phyloP scores from a whole-genome alignment of 345 rosid genomes.

The Excoecaria cochinchinensis region DNA sequence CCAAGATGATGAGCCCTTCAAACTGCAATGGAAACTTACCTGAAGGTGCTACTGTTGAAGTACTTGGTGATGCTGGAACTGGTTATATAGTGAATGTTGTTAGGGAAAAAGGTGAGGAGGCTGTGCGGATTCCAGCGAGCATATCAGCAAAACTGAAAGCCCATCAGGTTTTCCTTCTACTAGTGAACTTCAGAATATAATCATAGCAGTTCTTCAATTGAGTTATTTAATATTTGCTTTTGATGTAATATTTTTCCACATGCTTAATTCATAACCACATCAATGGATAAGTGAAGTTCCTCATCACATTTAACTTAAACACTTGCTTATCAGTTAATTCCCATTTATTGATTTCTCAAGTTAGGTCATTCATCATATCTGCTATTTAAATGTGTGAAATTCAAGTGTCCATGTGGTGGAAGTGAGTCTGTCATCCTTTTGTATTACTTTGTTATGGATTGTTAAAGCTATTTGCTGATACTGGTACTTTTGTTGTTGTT shows the following conservation, averaged over 20 bases:
- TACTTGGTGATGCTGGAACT: constrained; percentile 74
- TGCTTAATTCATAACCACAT: background rate
- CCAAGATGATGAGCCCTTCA: constrained; percentile 44
- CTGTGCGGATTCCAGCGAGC: constrained; percentile 85
- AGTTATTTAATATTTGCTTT: background rate
- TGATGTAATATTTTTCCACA: background rate
- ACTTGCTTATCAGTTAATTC: background rate
- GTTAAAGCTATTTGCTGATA: constrained; percentile 2
- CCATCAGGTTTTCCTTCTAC: constrained; percentile 71
- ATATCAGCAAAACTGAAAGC: constrained; percentile 83
- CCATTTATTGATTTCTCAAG: background rate
- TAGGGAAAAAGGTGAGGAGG: constrained; percentile 93
- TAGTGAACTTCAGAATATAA: constrained; percentile 2
- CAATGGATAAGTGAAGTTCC: background rate
- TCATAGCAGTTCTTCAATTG: background rate
- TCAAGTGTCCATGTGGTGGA: background rate
- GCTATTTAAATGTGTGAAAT: background rate
- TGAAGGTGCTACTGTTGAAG: constrained; percentile 63
- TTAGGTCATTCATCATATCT: constrained; percentile 1
- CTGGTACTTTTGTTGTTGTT: constrained; percentile 2
- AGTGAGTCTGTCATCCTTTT: background rate
- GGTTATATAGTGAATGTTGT: constrained; percentile 97
- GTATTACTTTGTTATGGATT: background rate
- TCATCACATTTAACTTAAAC: background rate
- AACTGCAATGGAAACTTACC: constrained; percentile 46